phyloP scores from a whole-genome alignment of 345 rosid genomes.

The Limnanthes douglasii region DNA sequence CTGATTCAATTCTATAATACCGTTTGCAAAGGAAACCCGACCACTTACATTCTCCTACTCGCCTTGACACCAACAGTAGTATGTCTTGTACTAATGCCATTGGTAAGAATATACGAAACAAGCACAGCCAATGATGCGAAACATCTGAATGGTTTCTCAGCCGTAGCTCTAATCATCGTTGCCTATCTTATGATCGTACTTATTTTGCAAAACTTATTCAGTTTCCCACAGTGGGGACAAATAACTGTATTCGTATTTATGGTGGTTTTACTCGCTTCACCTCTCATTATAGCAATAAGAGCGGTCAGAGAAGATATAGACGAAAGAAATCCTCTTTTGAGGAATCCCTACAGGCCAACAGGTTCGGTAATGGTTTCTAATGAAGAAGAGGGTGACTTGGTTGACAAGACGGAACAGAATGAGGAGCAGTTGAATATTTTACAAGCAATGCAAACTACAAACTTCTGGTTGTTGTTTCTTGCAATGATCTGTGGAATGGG shows the following conservation, averaged over 20 bases:
- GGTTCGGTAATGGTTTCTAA: constrained; percentile 5
- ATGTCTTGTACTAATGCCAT: constrained; percentile 51
- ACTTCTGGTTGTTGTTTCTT: constrained; percentile 68
- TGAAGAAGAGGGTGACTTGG: constrained; percentile 7
- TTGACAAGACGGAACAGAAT: constrained; percentile 2
- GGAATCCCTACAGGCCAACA: constrained; percentile 13
- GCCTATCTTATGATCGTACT: constrained; percentile 63
- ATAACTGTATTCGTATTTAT: constrained; percentile 24
- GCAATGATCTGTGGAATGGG: constrained; percentile 85
- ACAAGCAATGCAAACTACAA: constrained; percentile 31
- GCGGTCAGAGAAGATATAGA: constrained; percentile 30
- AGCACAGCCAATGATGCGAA: constrained; percentile 37
- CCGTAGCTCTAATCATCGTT: constrained; percentile 37
- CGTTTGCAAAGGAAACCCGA: constrained; percentile 36
- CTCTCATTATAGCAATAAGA: constrained; percentile 36
- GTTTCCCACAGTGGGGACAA: constrained; percentile 34
- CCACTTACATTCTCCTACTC: constrained; percentile 47
- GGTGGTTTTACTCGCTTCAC: constrained; percentile 36
- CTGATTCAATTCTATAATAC: constrained; percentile 57
- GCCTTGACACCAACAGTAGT: constrained; percentile 45
- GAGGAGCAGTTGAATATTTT: constrained; percentile 28
- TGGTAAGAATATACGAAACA: constrained; percentile 40
- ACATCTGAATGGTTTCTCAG: constrained; percentile 60
- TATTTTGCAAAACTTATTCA: constrained; percentile 32
- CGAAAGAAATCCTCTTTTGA: constrained; percentile 11